Base-by-base conservation (phyloP, 2,329 filamentous ascomycete genomes). In the Aspergillus jensenii region DNA sequence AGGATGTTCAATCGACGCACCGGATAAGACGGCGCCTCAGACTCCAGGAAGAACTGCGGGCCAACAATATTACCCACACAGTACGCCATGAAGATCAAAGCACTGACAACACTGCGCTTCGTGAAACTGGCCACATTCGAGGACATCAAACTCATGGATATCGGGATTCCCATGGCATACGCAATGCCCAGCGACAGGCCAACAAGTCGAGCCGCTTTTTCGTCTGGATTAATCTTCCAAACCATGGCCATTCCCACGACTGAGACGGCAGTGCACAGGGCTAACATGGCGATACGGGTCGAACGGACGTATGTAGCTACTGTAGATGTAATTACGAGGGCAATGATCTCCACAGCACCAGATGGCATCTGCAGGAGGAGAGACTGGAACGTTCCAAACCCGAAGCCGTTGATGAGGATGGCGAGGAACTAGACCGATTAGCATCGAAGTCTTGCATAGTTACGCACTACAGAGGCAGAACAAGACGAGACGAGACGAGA, bases 21-120 rank as follows among this genome's bases (percentile, higher is more conserved):
- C 6, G 64, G 59, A 50, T 73, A 73, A 12, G 37, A 45, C 11
- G 72, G 73, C 25, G 74, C 71, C 58, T 75, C 70, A 1, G 64
- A 56, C 0, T 63, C 60, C 9, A 72, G 47, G 49, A 72, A 74
- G 41, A 74, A 70, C 41, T 74, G 70, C 14, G 73, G 71, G 0
- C 70, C 71, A 4, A 72, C 64, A 31, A 74, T 73, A 43, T 73
- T 73, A 3, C 70, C 70, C 49, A 73, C 54, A 41, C 72, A 72
- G 52, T 72, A 72, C 5, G 69, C 82, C 0, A 79, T 78, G 55
- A 84, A 84, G 19, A 84, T 62, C 23, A 81, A 69, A 0, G 81
- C 81, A 3, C 74, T 71, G 8, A 71, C 68, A 1, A 67, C 67
- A 45, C 69, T 71, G 31, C 69, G 68, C 52, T 75, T 75, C 1